Evolutionary conservation across 495 filamentous ascomycete species (phyloP).

Genomic region (Tuber umbilicatum): DNA sequence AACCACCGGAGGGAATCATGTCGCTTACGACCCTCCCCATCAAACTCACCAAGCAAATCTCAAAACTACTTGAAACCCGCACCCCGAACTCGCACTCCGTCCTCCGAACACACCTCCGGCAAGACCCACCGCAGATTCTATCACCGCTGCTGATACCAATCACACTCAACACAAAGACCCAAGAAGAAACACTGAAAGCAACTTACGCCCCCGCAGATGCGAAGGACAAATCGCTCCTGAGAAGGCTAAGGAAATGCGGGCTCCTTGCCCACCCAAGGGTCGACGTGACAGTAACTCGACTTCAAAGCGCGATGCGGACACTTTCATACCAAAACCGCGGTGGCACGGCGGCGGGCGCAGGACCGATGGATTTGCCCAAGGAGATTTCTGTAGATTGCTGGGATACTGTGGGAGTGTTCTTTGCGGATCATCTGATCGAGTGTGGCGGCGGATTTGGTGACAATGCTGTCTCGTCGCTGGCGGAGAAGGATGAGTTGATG

Average conservation of each 20-base stretch:
- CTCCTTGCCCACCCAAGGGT: background rate
- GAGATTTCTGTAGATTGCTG: background rate
- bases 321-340: background rate
- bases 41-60: background rate
- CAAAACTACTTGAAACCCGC: background rate
- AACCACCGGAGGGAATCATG: background rate
- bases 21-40: background rate
- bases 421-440: background rate
- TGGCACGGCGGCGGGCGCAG: background rate
- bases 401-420: background rate
- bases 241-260: background rate
- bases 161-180: background rate
- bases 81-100: background rate
- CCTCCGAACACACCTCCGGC: background rate
- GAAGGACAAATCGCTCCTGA: background rate
- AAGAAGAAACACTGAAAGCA: background rate
- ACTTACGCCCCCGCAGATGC: background rate
- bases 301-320: background rate
- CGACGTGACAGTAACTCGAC: background rate
- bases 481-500: background rate
- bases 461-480: background rate
- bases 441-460: background rate
- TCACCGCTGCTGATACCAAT: background rate
- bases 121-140: background rate
- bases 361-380: background rate